Conservation (phyloP, 2,329 filamentous ascomycete genomes). For the Penicillium sclerotiorum region DNA sequence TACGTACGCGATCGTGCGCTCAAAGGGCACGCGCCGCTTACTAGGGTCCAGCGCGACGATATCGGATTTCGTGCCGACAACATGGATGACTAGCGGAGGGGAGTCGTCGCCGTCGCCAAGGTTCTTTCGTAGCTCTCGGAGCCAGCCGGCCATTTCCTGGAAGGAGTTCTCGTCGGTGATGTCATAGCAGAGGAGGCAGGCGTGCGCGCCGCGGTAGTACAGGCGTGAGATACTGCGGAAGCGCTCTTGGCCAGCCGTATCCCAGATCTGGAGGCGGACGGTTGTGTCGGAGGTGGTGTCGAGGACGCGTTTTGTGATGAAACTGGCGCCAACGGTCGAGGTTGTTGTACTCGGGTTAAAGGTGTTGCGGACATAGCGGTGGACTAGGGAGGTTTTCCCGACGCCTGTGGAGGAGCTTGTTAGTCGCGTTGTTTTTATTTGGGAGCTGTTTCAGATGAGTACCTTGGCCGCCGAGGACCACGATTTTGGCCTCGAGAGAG, state of each 20-base stretch:
- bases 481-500: conserved; percentile 56
- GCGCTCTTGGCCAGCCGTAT: conserved; percentile 92
- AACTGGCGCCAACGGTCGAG: conserved; percentile 78
- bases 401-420: conserved; percentile 41
- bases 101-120: conserved; percentile 61
- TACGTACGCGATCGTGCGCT: conserved; percentile 93
- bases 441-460: conserved; percentile 10
- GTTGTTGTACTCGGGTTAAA: conserved; percentile 47
- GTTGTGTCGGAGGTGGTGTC: conserved; percentile 84
- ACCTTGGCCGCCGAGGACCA: conserved; percentile 56
- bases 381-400: conserved; percentile 56
- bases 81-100: conserved; percentile 79
- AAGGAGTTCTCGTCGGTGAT: conserved; percentile 87
- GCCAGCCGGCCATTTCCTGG: conserved; percentile 88
- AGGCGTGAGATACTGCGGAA: conserved; percentile 93
- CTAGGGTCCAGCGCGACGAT: conserved; percentile 82
- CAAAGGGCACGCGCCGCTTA: conserved; percentile 83
- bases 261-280: conserved; percentile 94
- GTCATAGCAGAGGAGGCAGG: conserved; percentile 91
- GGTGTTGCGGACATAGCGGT: conserved; percentile 51
- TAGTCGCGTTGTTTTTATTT: neutral
- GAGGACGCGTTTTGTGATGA: conserved; percentile 76
- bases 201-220: conserved; percentile 95
- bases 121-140: conserved; percentile 80
- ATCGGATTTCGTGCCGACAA: conserved; percentile 94